Evolutionary conservation across 2,329 filamentous ascomycete species (phyloP), one percentile per base, ranked within the genome.

Genomic region (Venturia aucupariae): DNA sequence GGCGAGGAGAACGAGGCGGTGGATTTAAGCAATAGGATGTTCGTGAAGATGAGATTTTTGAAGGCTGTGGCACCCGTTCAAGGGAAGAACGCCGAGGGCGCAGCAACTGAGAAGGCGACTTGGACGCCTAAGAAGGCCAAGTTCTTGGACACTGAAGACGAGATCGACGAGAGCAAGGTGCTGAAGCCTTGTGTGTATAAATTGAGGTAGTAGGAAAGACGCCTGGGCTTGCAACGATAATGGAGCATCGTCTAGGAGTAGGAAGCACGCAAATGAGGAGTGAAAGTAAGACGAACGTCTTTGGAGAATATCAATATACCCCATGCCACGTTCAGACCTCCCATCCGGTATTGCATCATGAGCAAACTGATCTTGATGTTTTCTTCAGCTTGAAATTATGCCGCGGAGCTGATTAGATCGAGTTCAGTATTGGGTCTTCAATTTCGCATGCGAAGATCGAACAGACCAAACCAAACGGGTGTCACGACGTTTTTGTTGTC

Each of bases 181-280:
- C 76, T 99, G 70, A 97, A 97, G 80, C 94, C 94, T 22, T 97
- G 94, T 78, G 86, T 97, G 67, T 97, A 97, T 77, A 97, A 97
- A 80, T 84, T 92, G 69, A 84, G 93, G 70, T 95, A 64, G 62
- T 13, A 13, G 39, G 39, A 38, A 38, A 38, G 35, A 38, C 7
- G 5, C 7, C 35, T 38, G 5, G 35, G 35, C 7, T 38, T n/a
- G n/a, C n/a, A n/a, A n/a, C 35, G 35, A 38, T 38, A 6, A 11
- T 6, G 35, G 35, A 19, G 41, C 17, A 15, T 42, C 13, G 41
- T 42, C 41, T 42, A 24, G n/a, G n/a, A 24, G 44, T 10, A 24
- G 22, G n/a, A 24, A 1, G 44, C 44, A 24, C 3, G 44, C 44
- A 3, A 24, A n/a, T n/a, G n/a, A n/a, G n/a, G n/a, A n/a, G n/a